Base-by-base conservation (phyloP, 1,139 yeast genomes). In the Debaryomyces sp. region DNA sequence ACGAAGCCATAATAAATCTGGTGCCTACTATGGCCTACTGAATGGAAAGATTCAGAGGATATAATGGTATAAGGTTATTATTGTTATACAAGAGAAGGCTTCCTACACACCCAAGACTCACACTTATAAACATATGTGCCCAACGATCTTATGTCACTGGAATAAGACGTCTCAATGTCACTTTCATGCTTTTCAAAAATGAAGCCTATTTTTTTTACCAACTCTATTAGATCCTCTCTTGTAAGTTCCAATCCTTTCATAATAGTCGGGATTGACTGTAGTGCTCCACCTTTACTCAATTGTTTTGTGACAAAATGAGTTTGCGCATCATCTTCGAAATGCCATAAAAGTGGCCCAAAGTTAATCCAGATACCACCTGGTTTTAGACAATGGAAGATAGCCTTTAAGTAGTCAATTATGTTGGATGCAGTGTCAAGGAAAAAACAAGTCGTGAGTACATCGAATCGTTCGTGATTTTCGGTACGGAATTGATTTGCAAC, bases 301-400 rank as follows among this genome's bases (percentile, higher is more conserved):
- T 50, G 54, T 42, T 55, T 58, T 2, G 49, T 46, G 21, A 60
- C 55, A 47, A 53, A 56, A 27, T 52, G 61, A 53, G 63, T 60
- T 23, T 64, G 67, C 23, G 63, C 67, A 43, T 79, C 81, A 47
- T 81, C 82, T 58, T 89, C 96, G 61, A 81, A 86, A 66, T 91
- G 97, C 95, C 96, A 90, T 46, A 87, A 66, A 24, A 90, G 68
- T 0, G 97, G 97, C 0, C 97, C 97, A 58, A 86, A 81, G 63
- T 91, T 91, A 48, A 89, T 73, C 96, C 97, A 90, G 12, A 70
- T 55, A 0, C 95, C 96, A 6, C 79, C 80, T 0, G 71, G 63
- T 42, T 71, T 71, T 48, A 89, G 62, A 18, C 81, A 71, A 53
- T 83, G 73, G 17, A 72, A 62, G 1, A 91, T 80, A 0, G 89